Evolutionary conservation across 2,329 filamentous ascomycete genomes (phyloP), one percentile per base, ranked within the genome.

Genomic region (Canariomyces notabilis): DNA sequence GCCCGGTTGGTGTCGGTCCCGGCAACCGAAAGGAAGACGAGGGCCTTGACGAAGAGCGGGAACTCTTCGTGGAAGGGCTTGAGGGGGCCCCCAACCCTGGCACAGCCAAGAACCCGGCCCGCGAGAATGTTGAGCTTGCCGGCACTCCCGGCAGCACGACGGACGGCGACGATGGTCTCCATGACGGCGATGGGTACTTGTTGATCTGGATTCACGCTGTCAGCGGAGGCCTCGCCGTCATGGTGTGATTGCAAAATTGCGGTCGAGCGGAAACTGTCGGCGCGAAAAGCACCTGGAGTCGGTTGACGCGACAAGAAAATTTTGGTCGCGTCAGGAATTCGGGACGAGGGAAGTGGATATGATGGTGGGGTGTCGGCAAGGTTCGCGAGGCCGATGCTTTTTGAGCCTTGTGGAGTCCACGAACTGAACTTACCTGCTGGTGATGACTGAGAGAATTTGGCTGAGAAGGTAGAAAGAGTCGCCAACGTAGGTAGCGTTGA

Each of bases 351-450:
- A 14, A 41, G 42, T 26, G 29, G 43, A 7, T 20, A 35, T 26
- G 43, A 31, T 35, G 46, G 34, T 43, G 41, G 46, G 33, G 42
- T 32, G 36, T 31, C 22, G 40, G 29, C 34, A 19, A 36, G 46
- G 37, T 31, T 44, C 26, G 2, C 29, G 34, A 34, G 40, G 12
- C 23, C 11, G 15, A 33, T 18, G n/a, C 9, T 20, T 4, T 11
- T 32, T 41, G 38, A 47, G 35, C 44, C 44, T 42, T 47, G 39
- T 43, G 35, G 44, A 18, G 33, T n/a, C n/a, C n/a, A n/a, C n/a
- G n/a, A n/a, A n/a, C n/a, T n/a, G n/a, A n/a, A n/a, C n/a, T n/a
- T n/a, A n/a, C n/a, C n/a, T n/a, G n/a, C n/a, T n/a, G n/a, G n/a
- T n/a, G n/a, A n/a, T n/a, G n/a, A n/a, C n/a, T n/a, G n/a, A n/a